Base-by-base conservation (phyloP, 805 yeast genomes). In the Sungouiella thailandica region DNA sequence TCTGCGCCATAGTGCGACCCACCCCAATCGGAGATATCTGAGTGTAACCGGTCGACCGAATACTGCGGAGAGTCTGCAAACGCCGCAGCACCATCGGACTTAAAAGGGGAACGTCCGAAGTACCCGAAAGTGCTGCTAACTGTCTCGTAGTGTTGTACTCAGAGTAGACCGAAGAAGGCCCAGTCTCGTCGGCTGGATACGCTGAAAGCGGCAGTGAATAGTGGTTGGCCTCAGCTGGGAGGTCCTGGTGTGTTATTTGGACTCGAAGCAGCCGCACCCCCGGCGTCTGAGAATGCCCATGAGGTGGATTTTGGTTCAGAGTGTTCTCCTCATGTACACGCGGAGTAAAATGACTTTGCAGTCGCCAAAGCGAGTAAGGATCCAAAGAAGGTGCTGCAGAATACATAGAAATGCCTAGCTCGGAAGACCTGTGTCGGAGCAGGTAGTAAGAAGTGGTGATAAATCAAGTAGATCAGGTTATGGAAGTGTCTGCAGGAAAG, bases 141-240 rank as follows among this genome's bases (percentile, higher is more conserved):
- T 48, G 50, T 25, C 42, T 39, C 15, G 46, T 49, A 17, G 50
- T 46, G 18, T 46, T 53, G 35, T 49, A 53, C 19, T 51, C 55
- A n/a, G 52, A 40, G 40, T 9, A 39, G 14, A 32, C 37, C n/a
- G 30, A 34, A 17, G 35, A 37, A 33, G 43, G 51, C 14, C 50
- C 58, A 18, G 46, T 52, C 36, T 60, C 55, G 14, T 70, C 73
- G 3, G 79, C 65, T 0, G 77, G 65, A 44, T 75, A 76, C 2
- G 78, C 74, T 13, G 74, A 66, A 15, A 76, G 50, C 7, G 81
- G 78, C 2, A 80, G 80, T 1, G 76, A 76, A 40, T 53, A 62
- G 30, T 22, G 23, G 28, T 20, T 16, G 27, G 11, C 9, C 7
- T 24, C 26, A 15, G 29, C 4, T 12, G 16, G 13, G 14, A 3